Conservation (phyloP, 163 green algal species). For the Scenedesmus sp. region DNA sequence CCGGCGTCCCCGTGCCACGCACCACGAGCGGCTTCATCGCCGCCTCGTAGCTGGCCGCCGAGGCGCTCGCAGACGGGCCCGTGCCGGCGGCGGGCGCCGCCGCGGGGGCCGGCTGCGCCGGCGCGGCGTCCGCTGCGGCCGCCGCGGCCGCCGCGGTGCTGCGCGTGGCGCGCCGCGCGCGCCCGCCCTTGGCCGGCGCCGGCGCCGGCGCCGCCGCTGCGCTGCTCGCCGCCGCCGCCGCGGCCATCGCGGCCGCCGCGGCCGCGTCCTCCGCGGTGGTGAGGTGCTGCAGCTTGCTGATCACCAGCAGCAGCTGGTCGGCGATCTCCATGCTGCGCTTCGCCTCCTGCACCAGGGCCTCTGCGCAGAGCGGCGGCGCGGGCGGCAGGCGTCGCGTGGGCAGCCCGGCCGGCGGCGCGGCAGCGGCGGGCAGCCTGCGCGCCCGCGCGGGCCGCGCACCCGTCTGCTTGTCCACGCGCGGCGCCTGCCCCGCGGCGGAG, state of each 20-base stretch:
- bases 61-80: not conserved
- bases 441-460: not conserved
- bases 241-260: slow-evolving; percentile 9
- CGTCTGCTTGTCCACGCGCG: slow-evolving; percentile 17
- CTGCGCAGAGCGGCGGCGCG: slow-evolving; percentile 2
- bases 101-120: not conserved
- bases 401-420: not conserved
- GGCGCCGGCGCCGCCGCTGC: not conserved
- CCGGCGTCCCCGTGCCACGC: too few relatives aligned
- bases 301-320: slow-evolving; percentile 11
- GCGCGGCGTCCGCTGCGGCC: not conserved
- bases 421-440: not conserved
- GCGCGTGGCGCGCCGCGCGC: not conserved
- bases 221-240: not conserved
- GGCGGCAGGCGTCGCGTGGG: not conserved
- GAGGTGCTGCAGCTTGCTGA: slow-evolving; percentile 20
- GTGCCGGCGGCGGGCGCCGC: not conserved
- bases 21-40: slow-evolving; percentile 34
- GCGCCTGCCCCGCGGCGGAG: not conserved
- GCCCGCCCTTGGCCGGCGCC: slow-evolving; percentile 8
- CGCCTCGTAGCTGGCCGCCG: slow-evolving; percentile 8
- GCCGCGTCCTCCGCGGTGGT: slow-evolving; percentile 29
- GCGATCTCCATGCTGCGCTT: slow-evolving; percentile 37
- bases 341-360: slow-evolving; percentile 19
- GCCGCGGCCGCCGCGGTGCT: slow-evolving; percentile 3